phyloP scores from a whole-genome alignment of 176 grass and related monocot species.

The Dactylis glomerata region DNA sequence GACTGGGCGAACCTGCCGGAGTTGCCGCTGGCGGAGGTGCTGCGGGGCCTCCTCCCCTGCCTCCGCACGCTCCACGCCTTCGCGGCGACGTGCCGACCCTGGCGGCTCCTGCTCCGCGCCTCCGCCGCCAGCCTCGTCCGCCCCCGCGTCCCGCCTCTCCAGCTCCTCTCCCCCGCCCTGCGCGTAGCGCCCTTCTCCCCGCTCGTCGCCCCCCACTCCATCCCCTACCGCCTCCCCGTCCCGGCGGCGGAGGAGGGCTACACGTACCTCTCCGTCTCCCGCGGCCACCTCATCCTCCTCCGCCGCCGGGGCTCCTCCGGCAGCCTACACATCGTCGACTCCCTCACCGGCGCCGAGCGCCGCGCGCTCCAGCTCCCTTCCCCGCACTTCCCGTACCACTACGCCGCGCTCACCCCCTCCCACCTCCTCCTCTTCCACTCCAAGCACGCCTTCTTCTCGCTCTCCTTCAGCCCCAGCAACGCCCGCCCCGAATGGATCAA shows the following conservation, averaged over 20 bases:
- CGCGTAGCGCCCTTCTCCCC: not conserved
- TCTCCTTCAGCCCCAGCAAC: not conserved
- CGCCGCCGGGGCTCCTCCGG: not conserved
- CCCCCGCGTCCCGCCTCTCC: conserved; percentile 22
- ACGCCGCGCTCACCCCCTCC: conserved; percentile 32
- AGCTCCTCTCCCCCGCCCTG: not conserved
- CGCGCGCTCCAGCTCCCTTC: conserved; percentile 15
- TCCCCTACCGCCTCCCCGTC: not conserved
- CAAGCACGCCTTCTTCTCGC: conserved; percentile 43
- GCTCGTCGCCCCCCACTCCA: not conserved
- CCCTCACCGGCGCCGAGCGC: conserved; percentile 12
- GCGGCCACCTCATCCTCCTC: conserved; percentile 25
- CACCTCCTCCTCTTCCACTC: conserved; percentile 45
- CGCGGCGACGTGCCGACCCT: conserved; percentile 29
- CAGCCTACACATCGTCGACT: not conserved
- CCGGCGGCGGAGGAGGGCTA: not conserved
- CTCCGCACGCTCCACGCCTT: conserved; percentile 35
- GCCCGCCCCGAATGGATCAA: conserved; percentile 11
- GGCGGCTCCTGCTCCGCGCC: conserved; percentile 23
- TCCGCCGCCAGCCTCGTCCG: conserved; percentile 17
- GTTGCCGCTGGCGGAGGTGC: conserved; percentile 36
- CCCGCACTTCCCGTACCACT: conserved; percentile 32
- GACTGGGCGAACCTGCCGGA: conserved; percentile 32
- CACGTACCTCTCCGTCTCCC: conserved; percentile 20
- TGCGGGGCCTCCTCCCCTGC: conserved; percentile 42